phyloP scores from a whole-genome alignment of 1,284 basidiomycete species.

The Ustilago bromivora region DNA sequence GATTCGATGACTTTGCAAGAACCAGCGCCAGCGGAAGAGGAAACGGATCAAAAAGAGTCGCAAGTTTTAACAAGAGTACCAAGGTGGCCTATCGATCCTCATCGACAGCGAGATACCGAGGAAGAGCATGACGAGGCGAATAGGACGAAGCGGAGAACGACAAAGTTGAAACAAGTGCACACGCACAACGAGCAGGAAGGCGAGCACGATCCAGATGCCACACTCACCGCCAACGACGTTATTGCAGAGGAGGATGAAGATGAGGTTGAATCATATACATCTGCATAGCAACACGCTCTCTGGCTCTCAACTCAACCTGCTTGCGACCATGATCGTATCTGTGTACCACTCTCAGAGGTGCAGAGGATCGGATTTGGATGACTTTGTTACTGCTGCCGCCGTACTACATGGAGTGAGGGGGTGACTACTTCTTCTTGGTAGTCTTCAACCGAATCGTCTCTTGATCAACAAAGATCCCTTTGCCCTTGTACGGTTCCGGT shows the following conservation, averaged over 20 bases:
- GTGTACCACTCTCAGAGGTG: too few species aligned
- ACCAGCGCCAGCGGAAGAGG: slow-evolving; percentile 7
- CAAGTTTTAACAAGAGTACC: slow-evolving; percentile 35
- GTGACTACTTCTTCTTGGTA: slow-evolving; percentile 89
- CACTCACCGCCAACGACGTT: slow-evolving; percentile 6
- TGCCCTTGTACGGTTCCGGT: slow-evolving; percentile 91
- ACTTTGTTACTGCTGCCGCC: too few species aligned
- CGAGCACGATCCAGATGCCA: slow-evolving; percentile 22
- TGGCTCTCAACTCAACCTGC: background rate
- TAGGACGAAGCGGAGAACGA: background rate
- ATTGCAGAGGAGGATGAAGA: slow-evolving; percentile 28
- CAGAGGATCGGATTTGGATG: too few species aligned
- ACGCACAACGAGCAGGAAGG: background rate
- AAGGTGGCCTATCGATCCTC: slow-evolving; percentile 45
- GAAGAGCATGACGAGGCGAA: background rate
- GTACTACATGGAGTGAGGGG: background rate
- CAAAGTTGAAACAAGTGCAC: background rate
- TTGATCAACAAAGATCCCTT: slow-evolving; percentile 89
- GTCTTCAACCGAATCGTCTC: slow-evolving; percentile 90
- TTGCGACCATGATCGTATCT: too few species aligned
- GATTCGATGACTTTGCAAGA: background rate
- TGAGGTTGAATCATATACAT: slow-evolving; percentile 6
- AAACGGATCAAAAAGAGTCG: slow-evolving; percentile 42
- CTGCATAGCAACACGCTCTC: background rate
- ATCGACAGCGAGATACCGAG: slow-evolving; percentile 19